Base-by-base conservation (phyloP, 2,329 filamentous ascomycete genomes). In the Aotearoamyces nothofagi region DNA sequence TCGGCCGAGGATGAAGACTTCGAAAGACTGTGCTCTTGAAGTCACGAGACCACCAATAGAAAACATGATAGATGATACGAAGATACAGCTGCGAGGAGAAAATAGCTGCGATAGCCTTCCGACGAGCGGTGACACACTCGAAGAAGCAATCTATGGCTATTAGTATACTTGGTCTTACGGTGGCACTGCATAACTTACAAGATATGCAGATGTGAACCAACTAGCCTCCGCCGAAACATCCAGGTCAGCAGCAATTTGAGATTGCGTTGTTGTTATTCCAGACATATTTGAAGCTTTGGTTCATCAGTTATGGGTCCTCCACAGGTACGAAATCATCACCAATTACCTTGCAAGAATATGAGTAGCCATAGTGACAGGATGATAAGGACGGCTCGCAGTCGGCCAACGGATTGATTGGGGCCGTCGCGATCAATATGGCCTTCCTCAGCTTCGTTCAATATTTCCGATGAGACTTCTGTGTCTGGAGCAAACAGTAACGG, bases 181-280 rank as follows among this genome's bases (percentile, higher is more conserved):
- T n/a, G n/a, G n/a, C n/a, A n/a, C 3, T 17, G 7, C 11, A n/a
- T n/a, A 24, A 29, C 37, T 31, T 48, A 60, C 57, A 49, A 90
- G 60, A 47, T 82, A 92, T 3, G 76, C 63, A 17, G 78, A 81
- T 5, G 78, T 83, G 47, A 90, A 83, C 81, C 81, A 92, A 50
- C 71, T 78, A 19, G 72, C 73, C 31, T 71, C 58, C 32, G 74
- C 70, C 43, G 82, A 84, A 2, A 78, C 69, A 51, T 80, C 62
- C 2, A 92, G 59, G 39, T 87, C 80, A 5, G 64, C 66, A 2
- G 81, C 80, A 39, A 92, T 81, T 27, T 62, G 61, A 5, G 75
- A 80, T 53, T 90, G 82, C 2, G 78, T 79, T 32, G 83, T 86
- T 5, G 79, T 80, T 46, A 92, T 74, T 40, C 82, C 73, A 9